Percentiles rank a stretch among this genome's conserved stretches.
Evolutionary conservation across 2,329 filamentous ascomycete species (phyloP).

Genomic region (Aspergillus intermedius): DNA sequence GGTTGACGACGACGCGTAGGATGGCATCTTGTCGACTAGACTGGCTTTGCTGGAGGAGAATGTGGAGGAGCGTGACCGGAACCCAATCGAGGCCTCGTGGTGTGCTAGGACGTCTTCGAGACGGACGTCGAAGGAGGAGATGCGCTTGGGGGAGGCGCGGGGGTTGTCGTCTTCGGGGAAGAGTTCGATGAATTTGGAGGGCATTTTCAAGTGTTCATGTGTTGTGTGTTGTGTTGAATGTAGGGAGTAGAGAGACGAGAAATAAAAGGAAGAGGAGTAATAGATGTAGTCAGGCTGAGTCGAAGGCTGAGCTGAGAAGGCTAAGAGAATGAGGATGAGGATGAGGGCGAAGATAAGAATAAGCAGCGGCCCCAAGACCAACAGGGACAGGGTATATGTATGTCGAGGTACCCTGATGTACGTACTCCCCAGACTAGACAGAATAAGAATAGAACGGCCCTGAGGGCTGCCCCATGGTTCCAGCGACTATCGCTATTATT

Average conservation of each 20-base stretch:
- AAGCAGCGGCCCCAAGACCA: no score
- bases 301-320: no score
- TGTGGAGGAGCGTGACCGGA: slow-evolving; percentile 30
- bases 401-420: no score
- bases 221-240: background rate
- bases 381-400: no score
- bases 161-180: slow-evolving; percentile 29
- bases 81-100: slow-evolving; percentile 31
- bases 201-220: background rate
- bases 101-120: slow-evolving; percentile 40
- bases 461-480: background rate
- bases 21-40: background rate
- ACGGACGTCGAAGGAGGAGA: slow-evolving; percentile 36
- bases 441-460: background rate
- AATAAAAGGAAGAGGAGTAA: background rate
- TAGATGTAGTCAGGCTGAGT: background rate
- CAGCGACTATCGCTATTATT: background rate
- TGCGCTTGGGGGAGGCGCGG: slow-evolving; percentile 8
- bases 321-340: no score
- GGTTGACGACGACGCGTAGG: background rate
- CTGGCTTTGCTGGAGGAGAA: slow-evolving; percentile 24
- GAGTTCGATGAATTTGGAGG: slow-evolving; percentile 39
- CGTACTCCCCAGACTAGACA: background rate
- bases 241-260: background rate
- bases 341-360: no score